Evolutionary conservation across 2,329 filamentous ascomycete genomes (phyloP), one percentile per base, ranked within the genome.

Genomic region (Sarocladium strictum): DNA sequence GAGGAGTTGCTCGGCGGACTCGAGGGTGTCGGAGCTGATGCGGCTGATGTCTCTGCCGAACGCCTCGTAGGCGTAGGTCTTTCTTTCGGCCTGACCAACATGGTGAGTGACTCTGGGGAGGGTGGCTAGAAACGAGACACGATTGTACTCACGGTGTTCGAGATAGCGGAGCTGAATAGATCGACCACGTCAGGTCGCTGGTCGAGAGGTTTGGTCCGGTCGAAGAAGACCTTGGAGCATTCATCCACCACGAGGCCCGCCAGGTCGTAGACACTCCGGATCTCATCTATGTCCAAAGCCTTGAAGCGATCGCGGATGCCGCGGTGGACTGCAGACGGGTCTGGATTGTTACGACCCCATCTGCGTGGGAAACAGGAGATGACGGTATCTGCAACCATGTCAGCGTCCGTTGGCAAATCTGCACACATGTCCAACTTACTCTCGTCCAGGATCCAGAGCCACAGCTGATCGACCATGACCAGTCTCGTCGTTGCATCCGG

Each of bases 321-420:
- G 19, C 70, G 67, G 55, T 72, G 67, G 2, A 72, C 64, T 3
- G 62, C 68, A 0, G 68, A 70, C 1, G 64, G 60, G 43, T 72
- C 69, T 12, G 64, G 67, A 14, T 72, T 69, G 45, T 69, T 68
- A 12, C 64, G 60, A 3, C 68, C 69, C 68, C 69, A 73, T 40
- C 71, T 59, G 32, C 69, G 62, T 2, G 70, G 69, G 53, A 72
- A 72, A n/a, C 62, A 65, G 0, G 70, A 67, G 17, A 72, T 65
- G 38, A 72, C 67, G 2, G 69, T 71, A 37, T 70, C 67, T 71
- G 15, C 11, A 15, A 41, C 5, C 52, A 47, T 55, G 49, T 61
- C 57, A 38, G 56, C 56, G 45, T 55, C 54, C 55, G 53, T 14
- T 27, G 37, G n/a, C 26, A 10, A 12, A 4, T 33, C 6, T 32